Base-by-base conservation (phyloP, 768 basidiomycete genomes). In the Amanita rimosa region DNA sequence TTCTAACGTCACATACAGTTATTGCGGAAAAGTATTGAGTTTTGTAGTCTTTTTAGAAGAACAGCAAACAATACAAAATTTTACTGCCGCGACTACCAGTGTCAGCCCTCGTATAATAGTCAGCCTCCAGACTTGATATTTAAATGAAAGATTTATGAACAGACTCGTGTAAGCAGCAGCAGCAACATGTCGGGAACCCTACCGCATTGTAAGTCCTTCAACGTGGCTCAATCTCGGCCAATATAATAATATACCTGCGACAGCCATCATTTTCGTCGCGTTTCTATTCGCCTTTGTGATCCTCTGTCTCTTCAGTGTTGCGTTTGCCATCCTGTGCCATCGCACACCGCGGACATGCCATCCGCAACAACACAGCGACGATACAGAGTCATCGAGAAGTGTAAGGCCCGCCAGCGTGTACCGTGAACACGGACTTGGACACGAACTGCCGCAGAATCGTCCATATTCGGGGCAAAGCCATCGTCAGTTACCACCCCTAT, bases 21-120 rank as follows among this genome's bases (percentile, higher is more conserved):
- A 44, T 51, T 29, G 50, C 50, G 16, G 50, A 51, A 36, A 51
- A 44, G 24, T 51, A 51, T 26, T 51, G 27, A 50, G 11, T 38
- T 26, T 26, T 4, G 1, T n/a, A 16, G 9, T 3, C 4, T n/a
- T 27, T 24, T 10, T 38, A 19, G n/a, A 37, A 8, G 8, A 9
- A 17, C n/a, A 29, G 6, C 37, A 19, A 13, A 17, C 17, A 39
- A 39, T 13, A 31, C 31, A 31, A 11, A 5, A 11, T 19, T 10
- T 39, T 39, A 27, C 7, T n/a, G 14, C 27, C 27, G 27, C 35
- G 44, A 31, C 11, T 17, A 33, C 6, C 29, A 45, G 16, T 11
- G 29, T 35, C 29, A 45, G 44, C 27, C n/a, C 27, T 27, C 27
- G 27, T 2, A 27, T 27, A 1, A 8, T 27, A 27, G 29, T 35